A percentile compares a stretch with the other conserved stretches of the same genome.
These are phyloP conservation scores for Vanderwaltozyma tropicalis DNA, from an alignment of 805 yeast species.

Conservation along the genomic window DNA sequence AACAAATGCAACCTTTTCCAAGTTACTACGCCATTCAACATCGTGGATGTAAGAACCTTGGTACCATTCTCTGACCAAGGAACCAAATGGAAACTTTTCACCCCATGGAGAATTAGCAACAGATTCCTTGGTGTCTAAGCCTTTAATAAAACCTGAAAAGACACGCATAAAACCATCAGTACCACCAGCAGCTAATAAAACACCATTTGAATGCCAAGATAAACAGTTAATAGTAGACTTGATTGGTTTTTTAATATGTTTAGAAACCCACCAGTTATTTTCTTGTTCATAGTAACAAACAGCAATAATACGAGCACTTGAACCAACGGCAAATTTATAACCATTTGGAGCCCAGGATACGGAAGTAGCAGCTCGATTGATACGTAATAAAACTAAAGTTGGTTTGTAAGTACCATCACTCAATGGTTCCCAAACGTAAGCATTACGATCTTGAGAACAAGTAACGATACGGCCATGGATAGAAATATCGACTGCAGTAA, in stretches of 20 bases:
- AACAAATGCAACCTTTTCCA: constrained; percentile 68
- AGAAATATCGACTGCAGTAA: constrained; percentile 90
- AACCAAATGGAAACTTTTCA: constrained; percentile 88
- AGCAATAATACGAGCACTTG: constrained; percentile 88
- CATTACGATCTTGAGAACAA: constrained; percentile 95
- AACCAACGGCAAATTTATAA: constrained; percentile 92
- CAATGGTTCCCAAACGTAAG: constrained; percentile 86
- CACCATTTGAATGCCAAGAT: constrained; percentile 91
- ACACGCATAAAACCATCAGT: constrained; percentile 90
- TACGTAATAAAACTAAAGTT: constrained; percentile 82
- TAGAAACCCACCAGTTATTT: constrained; percentile 99
- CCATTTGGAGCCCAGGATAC: constrained; percentile 95
- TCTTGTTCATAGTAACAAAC: constrained; percentile 93
- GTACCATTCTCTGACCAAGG: constrained; percentile 36
- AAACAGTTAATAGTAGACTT: constrained; percentile 74
- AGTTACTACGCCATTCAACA: constrained; percentile 73
- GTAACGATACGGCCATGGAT: constrained; percentile 84
- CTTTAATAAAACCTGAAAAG: constrained; percentile 80
- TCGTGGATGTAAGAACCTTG: constrained; percentile 88
- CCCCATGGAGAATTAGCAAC: constrained; percentile 75
- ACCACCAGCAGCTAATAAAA: constrained; percentile 79
- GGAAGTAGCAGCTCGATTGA: constrained; percentile 89
- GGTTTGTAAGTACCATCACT: constrained; percentile 61
- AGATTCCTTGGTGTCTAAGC: constrained; percentile 57
- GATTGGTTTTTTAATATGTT: constrained; percentile 92